A percentile compares a stretch with the other conserved stretches of the same genome.
Conservation (phyloP, 225 moss, liverwort and hornwort genomes). For the Pleurozium schreberi region DNA sequence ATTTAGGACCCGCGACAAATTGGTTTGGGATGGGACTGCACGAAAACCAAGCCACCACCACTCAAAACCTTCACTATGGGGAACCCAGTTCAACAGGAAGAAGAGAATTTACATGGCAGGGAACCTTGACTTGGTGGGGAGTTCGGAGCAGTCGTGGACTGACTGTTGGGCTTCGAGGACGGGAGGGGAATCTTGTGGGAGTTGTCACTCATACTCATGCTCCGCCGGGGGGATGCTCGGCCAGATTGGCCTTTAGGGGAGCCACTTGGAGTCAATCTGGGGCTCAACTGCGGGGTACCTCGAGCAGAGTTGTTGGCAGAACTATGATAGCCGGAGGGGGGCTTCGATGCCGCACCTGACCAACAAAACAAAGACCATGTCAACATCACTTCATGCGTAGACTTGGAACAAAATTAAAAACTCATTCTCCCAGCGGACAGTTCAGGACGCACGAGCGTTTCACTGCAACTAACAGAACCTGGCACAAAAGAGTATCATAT, state of each 20-base stretch:
- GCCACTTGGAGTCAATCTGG: constrained; percentile 51
- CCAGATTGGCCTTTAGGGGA: constrained; percentile 41
- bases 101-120: constrained; percentile 19
- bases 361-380: not conserved
- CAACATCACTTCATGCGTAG: not conserved
- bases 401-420: not conserved
- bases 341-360: constrained; percentile 9
- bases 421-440: not conserved
- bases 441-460: not conserved
- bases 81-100: not conserved
- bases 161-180: constrained; percentile 31
- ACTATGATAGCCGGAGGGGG: constrained; percentile 10
- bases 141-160: constrained; percentile 86
- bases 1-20: not conserved
- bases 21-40: not conserved
- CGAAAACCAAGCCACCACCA: not conserved
- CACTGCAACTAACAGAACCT: not conserved
- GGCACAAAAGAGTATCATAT: not conserved
- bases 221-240: constrained; percentile 61
- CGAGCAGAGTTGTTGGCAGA: constrained; percentile 22
- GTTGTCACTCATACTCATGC: constrained; percentile 31
- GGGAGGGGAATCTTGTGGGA: constrained; percentile 41
- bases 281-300: constrained; percentile 28
- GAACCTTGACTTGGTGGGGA: constrained; percentile 73
- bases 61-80: not conserved